A percentile compares a stretch with the other conserved stretches of the same genome.
These are phyloP conservation scores for Scutellaria galericulata DNA, from an alignment of 257 asterid species.

Conservation along the genomic window DNA sequence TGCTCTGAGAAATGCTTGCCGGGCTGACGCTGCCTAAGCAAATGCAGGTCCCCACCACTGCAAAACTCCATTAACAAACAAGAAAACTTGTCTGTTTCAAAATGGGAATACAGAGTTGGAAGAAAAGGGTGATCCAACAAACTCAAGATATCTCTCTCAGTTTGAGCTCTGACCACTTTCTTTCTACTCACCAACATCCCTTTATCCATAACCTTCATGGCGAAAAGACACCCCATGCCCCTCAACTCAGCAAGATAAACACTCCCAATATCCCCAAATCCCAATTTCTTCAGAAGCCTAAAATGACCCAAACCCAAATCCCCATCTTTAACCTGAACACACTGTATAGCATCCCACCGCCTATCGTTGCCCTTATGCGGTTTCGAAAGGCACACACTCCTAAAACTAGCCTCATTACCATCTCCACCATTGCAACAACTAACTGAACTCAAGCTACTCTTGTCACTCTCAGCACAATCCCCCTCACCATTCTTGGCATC, in stretches of 20 bases:
- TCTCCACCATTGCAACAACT: constrained; percentile 37
- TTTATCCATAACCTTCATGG: constrained; percentile 91
- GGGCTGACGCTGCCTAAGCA: constrained; percentile 83
- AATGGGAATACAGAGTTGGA: constrained; percentile 84
- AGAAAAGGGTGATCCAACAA: constrained; percentile 90
- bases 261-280: constrained; percentile 95
- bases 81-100: constrained; percentile 84
- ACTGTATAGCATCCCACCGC: constrained; percentile 82
- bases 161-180: constrained; percentile 78
- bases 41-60: constrained; percentile 93
- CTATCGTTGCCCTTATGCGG: constrained; percentile 84
- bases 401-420: constrained; percentile 60
- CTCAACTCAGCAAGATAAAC: constrained; percentile 87
- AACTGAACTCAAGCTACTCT: constrained; percentile 49
- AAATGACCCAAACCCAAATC: constrained; percentile 78
- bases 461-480: constrained; percentile 35
- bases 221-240: constrained; percentile 68
- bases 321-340: constrained; percentile 53
- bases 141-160: constrained; percentile 83
- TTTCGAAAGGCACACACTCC: constrained; percentile 61
- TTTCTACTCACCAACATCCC: constrained; percentile 81
- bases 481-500: constrained; percentile 34
- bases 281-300: constrained; percentile 80
- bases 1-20: constrained; percentile 85
- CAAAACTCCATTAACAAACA: constrained; percentile 95